Conservation (phyloP, 2,329 filamentous ascomycete species). For the Tolypocladium paradoxum region DNA sequence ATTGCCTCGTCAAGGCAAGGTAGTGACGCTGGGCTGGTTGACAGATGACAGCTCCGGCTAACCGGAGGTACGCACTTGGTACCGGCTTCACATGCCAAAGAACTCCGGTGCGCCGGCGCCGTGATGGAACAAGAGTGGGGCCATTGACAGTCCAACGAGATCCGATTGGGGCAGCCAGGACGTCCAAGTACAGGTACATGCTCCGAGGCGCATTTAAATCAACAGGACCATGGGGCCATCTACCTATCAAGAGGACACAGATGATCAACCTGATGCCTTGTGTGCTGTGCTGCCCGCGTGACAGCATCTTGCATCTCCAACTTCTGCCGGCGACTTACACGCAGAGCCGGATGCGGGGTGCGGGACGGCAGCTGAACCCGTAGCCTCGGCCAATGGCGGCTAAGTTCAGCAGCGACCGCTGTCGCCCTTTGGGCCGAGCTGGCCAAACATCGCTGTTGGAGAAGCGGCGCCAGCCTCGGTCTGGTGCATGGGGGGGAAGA, state of each 20-base stretch:
- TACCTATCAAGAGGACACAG: too few species aligned
- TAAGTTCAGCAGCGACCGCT: conserved; percentile 4
- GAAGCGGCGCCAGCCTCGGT: neutral
- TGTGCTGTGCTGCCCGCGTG: neutral
- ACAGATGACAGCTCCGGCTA: neutral
- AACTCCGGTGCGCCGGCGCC: conserved; percentile 18
- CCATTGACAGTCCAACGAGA: conserved; percentile 6
- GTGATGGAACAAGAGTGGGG: conserved; percentile 10
- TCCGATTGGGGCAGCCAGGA: too few species aligned
- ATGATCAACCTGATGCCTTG: too few species aligned
- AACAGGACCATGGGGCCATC: too few species aligned
- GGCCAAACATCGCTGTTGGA: neutral
- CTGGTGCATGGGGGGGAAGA: neutral
- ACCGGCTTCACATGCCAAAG: conserved; percentile 18
- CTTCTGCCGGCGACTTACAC: neutral
- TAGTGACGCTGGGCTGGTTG: neutral
- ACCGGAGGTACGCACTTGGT: neutral
- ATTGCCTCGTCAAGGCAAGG: neutral
- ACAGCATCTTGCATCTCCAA: too few species aligned
- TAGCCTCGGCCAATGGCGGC: conserved; percentile 33
- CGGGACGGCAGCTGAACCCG: neutral
- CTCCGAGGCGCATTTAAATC: too few species aligned
- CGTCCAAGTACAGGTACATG: too few species aligned
- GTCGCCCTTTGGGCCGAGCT: conserved; percentile 8
- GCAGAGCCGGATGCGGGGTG: neutral